Conservation (phyloP, 2,329 filamentous ascomycete genomes). For the Aaosphaeria arxii region DNA sequence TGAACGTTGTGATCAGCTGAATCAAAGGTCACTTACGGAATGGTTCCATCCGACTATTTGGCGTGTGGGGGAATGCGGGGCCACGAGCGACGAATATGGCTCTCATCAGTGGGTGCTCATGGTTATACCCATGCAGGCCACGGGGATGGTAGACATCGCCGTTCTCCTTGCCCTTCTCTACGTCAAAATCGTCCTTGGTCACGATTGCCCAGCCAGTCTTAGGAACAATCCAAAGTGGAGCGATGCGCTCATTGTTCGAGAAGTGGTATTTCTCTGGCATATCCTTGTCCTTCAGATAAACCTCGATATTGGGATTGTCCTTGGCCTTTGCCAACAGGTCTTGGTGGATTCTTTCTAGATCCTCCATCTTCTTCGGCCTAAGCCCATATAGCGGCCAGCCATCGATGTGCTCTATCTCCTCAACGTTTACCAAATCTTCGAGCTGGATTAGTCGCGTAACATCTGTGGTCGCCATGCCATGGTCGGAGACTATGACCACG, state of each 20-base stretch:
- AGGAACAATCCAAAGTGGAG: constrained; percentile 90
- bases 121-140: constrained; percentile 92
- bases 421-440: constrained; percentile 80
- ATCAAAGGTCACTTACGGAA: constrained; percentile 73
- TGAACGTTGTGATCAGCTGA: not conserved
- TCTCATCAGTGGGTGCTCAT: constrained; percentile 91
- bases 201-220: constrained; percentile 93
- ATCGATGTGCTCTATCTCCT: constrained; percentile 77
- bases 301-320: constrained; percentile 69
- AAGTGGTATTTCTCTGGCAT: constrained; percentile 97
- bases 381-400: constrained; percentile 94
- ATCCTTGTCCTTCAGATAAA: constrained; percentile 79
- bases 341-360: constrained; percentile 67
- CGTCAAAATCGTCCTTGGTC: constrained; percentile 72
- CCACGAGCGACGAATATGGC: constrained; percentile 92
- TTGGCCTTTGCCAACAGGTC: constrained; percentile 53
- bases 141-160: constrained; percentile 71
- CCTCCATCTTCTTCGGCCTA: constrained; percentile 67
- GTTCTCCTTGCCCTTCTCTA: constrained; percentile 63
- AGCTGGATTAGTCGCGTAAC: constrained; percentile 77
- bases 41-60: constrained; percentile 72
- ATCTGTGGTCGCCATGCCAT: constrained; percentile 96
- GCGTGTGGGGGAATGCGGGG: constrained; percentile 83
- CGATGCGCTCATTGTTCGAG: constrained; percentile 80
- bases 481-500: constrained; percentile 92